Evolutionary conservation across 305 asterid species (phyloP).

Genomic region (Solanum chacoense): DNA sequence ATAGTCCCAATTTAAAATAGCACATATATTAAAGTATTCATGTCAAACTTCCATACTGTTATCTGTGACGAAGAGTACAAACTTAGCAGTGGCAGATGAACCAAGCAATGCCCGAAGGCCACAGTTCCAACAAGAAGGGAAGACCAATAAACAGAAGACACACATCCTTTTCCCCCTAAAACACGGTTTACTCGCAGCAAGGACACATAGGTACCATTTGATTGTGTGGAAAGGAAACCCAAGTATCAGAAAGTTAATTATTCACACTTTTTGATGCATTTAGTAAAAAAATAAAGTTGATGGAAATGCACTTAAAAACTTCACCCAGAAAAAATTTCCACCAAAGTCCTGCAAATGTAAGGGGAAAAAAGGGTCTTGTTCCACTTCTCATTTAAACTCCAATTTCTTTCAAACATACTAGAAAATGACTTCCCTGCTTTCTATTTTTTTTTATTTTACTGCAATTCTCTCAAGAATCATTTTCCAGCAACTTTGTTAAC

Average conservation of each 20-base stretch:
- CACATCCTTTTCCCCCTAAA: background rate
- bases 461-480: background rate
- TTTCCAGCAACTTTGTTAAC: background rate
- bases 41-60: background rate
- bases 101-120: background rate
- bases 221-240: background rate
- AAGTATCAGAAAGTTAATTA: background rate
- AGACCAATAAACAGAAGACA: background rate
- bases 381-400: background rate
- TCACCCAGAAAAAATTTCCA: background rate
- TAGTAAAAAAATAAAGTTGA: background rate
- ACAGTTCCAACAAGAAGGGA: background rate
- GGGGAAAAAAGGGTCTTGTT: background rate
- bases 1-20: background rate
- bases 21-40: background rate
- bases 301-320: background rate
- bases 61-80: background rate
- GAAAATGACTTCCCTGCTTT: background rate
- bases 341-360: background rate
- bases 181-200: background rate
- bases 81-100: background rate
- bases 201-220: background rate
- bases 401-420: background rate
- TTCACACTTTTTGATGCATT: background rate
- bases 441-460: background rate